A percentile compares a stretch with the other conserved stretches of the same genome.
These are phyloP conservation scores for Kodamaea neixiangensis DNA, from an alignment of 805 yeast genomes.

Conservation along the genomic window DNA sequence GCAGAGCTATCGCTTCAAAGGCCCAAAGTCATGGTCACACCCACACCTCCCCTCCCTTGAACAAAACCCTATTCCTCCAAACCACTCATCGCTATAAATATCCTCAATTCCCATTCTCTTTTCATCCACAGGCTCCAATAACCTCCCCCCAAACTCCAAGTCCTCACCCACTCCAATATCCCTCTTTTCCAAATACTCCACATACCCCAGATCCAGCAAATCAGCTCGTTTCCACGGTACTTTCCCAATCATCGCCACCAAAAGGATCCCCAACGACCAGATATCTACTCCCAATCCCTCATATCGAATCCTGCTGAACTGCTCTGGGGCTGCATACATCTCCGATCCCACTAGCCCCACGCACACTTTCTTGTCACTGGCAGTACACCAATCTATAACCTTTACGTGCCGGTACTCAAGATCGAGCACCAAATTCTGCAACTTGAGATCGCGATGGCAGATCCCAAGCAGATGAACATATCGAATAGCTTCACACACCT, in stretches of 20 bases:
- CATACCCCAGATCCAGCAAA: constrained; percentile 21
- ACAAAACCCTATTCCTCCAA: background rate
- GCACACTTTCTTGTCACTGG: constrained; percentile 17
- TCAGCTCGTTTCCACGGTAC: constrained; percentile 53
- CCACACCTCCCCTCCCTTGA: background rate
- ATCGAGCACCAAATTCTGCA: constrained; percentile 45
- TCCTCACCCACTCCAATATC: constrained; percentile 1
- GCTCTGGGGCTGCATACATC: constrained; percentile 51
- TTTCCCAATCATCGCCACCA: constrained; percentile 31
- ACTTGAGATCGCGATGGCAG: constrained; percentile 54
- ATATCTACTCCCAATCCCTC: constrained; percentile 45
- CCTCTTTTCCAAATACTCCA: constrained; percentile 16
- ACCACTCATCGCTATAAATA: background rate
- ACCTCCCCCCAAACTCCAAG: background rate
- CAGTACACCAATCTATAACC: constrained; percentile 46
- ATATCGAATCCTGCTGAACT: constrained; percentile 35
- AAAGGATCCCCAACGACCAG: constrained; percentile 53
- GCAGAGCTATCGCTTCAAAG: no score
- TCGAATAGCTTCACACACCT: constrained; percentile 37
- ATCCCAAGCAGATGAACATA: constrained; percentile 40
- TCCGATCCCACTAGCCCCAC: constrained; percentile 52
- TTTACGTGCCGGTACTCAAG: constrained; percentile 31
- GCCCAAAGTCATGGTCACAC: background rate
- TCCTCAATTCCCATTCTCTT: constrained; percentile 4
- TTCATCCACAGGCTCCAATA: background rate